Base-by-base conservation (phyloP, 164 flowering plant genomes). In the Platanus orientalis region DNA sequence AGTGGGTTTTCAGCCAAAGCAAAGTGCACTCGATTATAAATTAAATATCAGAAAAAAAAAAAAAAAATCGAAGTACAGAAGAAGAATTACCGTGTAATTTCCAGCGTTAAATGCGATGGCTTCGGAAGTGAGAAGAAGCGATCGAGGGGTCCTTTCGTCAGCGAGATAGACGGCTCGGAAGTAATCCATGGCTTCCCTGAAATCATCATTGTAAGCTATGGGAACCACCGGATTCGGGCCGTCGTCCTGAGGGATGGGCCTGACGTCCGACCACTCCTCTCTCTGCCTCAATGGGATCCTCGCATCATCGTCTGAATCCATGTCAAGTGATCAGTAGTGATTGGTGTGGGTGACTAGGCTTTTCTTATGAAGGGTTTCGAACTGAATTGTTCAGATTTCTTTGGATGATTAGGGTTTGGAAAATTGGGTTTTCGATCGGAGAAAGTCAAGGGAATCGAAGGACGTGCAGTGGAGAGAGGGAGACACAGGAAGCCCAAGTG, bases 141-240 rank as follows among this genome's bases (percentile, higher is more conserved):
- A 60, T 19, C 97, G 86, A 47, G 72, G 70, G 49, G 89, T 87
- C 24, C 85, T 82, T 74, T 94, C 99, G 51, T 84, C 79, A 42
- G 92, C 65, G 23, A 57, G 67, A 68, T 83, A 94, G 48, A 91
- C 65, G 32, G 99, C 95, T 17, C 99, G 86, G 71, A 94, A 91
- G 70, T 91, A 94, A 73, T 81, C 83, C 99, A 94, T 94, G 64
- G 86, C 78, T 65, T 94, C 93, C 1, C 67, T 54, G 80, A 94
- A 94, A 2, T 84, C 90, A 3, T 81, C 84, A 30, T 64, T 81
- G 85, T 94, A 91, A 57, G 83, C 85, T 30, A 94, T 94, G 16
- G 96, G 84, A 0, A 94, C 99, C 1, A 94, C 90, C 6, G 97
- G 96, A 59, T 81, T 81, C 7, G 90, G 93, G 26, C 99, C 97